phyloP scores from a whole-genome alignment of 139 green algal genomes.

The Astrephomene gubernaculifera region DNA sequence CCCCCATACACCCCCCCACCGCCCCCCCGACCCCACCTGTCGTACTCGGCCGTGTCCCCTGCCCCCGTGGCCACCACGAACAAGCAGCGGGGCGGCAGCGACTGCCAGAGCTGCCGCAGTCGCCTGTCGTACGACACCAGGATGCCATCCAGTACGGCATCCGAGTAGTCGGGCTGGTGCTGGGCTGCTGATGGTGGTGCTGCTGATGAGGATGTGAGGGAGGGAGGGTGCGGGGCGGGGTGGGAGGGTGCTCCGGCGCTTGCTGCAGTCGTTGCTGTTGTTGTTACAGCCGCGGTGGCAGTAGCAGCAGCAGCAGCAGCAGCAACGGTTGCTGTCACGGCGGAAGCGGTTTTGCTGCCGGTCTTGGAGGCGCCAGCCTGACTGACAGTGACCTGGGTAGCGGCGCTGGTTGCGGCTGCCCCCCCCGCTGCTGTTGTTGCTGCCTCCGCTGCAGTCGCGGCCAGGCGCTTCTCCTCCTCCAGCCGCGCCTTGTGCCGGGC shows the following conservation, averaged over 20 bases:
- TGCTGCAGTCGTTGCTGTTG: background rate
- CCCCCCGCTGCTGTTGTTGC: background rate
- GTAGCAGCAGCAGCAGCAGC: background rate
- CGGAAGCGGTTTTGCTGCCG: background rate
- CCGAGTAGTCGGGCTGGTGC: constrained; percentile 28
- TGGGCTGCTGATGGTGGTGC: background rate
- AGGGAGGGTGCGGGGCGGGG: background rate
- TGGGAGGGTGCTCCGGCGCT: background rate
- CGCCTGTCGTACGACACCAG: constrained; percentile 12
- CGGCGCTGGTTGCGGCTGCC: background rate
- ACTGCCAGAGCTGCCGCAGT: constrained; percentile 58
- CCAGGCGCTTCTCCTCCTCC: background rate
- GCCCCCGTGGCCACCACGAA: constrained; percentile 73
- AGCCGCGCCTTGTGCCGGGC: constrained; percentile 2
- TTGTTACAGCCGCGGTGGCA: background rate
- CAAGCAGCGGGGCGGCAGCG: constrained; percentile 66
- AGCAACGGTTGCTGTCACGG: background rate
- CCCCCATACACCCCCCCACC: no score
- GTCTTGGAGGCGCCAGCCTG: background rate
- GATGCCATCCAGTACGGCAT: constrained; percentile 41
- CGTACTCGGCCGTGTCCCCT: constrained; percentile 66
- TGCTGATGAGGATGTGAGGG: background rate
- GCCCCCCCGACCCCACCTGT: background rate
- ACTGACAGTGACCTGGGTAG: background rate
- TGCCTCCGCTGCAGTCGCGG: background rate